Conservation (phyloP, 202 grass and related monocot genomes). For the Alloteropsis angusta region DNA sequence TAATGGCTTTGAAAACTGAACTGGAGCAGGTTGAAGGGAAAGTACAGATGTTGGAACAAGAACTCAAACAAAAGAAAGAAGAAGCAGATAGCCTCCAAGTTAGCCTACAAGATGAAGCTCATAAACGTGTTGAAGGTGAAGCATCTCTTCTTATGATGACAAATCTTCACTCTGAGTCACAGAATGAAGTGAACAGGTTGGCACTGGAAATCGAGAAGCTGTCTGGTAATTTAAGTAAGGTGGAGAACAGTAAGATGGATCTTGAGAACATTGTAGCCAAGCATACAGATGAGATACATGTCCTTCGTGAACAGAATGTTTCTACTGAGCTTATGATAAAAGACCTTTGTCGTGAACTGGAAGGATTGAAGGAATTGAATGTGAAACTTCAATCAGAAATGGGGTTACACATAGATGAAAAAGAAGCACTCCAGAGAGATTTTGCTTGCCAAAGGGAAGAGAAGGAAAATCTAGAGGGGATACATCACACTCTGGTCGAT, state of each 20-base stretch:
- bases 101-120: conserved; percentile 33
- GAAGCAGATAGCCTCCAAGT: conserved; percentile 33
- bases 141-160: conserved; percentile 32
- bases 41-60: conserved; percentile 37
- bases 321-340: conserved; percentile 42
- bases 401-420: conserved; percentile 59
- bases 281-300: conserved; percentile 40
- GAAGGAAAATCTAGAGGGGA: conserved; percentile 53
- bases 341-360: conserved; percentile 45
- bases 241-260: conserved; percentile 46
- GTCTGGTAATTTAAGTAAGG: conserved; percentile 43
- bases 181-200: conserved; percentile 36
- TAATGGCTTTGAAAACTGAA: conserved; percentile 43
- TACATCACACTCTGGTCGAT: conserved; percentile 32
- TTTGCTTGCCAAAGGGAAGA: conserved; percentile 58
- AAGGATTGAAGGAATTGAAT: conserved; percentile 52
- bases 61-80: conserved; percentile 34
- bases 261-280: conserved; percentile 41
- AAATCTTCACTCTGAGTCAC: conserved; percentile 32
- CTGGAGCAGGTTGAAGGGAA: conserved; percentile 57
- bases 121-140: conserved; percentile 35
- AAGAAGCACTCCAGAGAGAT: conserved; percentile 61
- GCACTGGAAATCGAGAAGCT: conserved; percentile 43
- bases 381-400: conserved; percentile 49
- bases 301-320: conserved; percentile 52